Base-by-base conservation (phyloP, 2,329 filamentous ascomycete genomes). In the Colletotrichum melonis region DNA sequence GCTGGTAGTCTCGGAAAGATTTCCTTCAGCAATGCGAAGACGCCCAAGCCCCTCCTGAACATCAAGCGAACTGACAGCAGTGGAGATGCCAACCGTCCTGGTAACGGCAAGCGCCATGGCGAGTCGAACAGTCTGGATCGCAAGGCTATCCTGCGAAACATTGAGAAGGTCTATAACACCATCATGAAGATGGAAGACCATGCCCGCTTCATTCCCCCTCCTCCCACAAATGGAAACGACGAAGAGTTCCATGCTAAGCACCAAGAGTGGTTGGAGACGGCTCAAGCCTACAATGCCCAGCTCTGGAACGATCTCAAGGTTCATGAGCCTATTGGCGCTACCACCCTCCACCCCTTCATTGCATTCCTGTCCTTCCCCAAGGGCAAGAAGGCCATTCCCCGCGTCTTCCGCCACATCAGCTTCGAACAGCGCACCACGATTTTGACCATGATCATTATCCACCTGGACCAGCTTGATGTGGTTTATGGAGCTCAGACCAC, bases 1-100 rank as follows among this genome's bases (percentile, higher is more conserved):
- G 96, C 98, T 80, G 97, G 97, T 30, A 98, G 95, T 79, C 85
- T 99, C 63, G 97, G 97, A 76, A 99, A 98, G 86, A 99, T 99
- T 71, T 97, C 96, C 0, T 99, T 98, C 85, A 98, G 96, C 87
- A 99, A 99, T 79, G 95, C 97, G 60, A 99, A 98, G 87, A 98
- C 97, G 0, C 97, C 97, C 0, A 97, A 97, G 83, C 95, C 96
- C 19, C 87, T 98, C 70, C 91, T 99, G 63, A 99, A 97, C 81
- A 95, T 99, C 85, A 98, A 98, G 87, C 93, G 95, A 38, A 88
- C 91, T 24, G 95, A 98, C 63, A 92, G 88, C 76, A 86, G 86
- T 54, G 90, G 91, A 57, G 90, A 92, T 69, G 80, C 84, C 32
- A 86, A 89, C 66, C 87, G 89, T 32, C 85, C 89, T 26, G 82